phyloP scores from a whole-genome alignment of 1,284 basidiomycete species.

The Ustilago trichophora region DNA sequence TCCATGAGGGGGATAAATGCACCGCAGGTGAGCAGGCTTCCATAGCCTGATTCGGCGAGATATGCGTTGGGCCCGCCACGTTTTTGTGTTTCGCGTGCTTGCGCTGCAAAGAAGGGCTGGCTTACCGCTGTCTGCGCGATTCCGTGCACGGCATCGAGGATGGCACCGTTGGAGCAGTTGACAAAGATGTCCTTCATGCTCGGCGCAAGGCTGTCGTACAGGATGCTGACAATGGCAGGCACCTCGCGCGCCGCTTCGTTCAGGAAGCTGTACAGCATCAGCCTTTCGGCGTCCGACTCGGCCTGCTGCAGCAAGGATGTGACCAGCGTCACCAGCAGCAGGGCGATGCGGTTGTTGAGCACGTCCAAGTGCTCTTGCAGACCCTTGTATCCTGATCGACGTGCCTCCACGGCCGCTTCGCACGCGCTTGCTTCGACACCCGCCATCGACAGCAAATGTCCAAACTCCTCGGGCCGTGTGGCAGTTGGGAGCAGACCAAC shows the following conservation, averaged over 20 bases:
- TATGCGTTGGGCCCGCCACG: conserved; percentile 58
- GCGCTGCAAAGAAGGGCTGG: conserved; percentile 62
- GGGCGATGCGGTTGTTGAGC: conserved; percentile 55
- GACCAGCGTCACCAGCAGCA: conserved; percentile 57
- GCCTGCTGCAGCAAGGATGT: conserved; percentile 57
- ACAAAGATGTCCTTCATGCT: conserved; percentile 58
- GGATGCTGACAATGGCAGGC: conserved; percentile 62
- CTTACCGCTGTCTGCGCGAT: conserved; percentile 57
- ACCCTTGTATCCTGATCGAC: conserved; percentile 37
- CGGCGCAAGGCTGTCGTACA: conserved; percentile 57
- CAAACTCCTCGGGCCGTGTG: conserved; percentile 54
- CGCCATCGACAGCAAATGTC: conserved; percentile 49
- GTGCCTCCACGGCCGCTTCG: conserved; percentile 39
- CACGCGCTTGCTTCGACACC: conserved; percentile 38
- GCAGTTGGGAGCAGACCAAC: conserved; percentile 57
- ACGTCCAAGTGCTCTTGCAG: conserved; percentile 51
- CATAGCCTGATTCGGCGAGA: conserved; percentile 58
- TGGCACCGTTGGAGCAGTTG: conserved; percentile 57
- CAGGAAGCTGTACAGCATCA: conserved; percentile 57
- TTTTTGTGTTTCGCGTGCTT: conserved; percentile 57
- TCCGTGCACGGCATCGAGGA: conserved; percentile 57
- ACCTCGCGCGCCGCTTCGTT: conserved; percentile 54
- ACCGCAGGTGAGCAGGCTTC: conserved; percentile 58
- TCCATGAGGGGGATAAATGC: conserved; percentile 51
- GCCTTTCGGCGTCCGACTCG: conserved; percentile 51